These are phyloP conservation scores for Capsella bursapastoris DNA, from an alignment of 345 rosid genomes.

Conservation along the genomic window DNA sequence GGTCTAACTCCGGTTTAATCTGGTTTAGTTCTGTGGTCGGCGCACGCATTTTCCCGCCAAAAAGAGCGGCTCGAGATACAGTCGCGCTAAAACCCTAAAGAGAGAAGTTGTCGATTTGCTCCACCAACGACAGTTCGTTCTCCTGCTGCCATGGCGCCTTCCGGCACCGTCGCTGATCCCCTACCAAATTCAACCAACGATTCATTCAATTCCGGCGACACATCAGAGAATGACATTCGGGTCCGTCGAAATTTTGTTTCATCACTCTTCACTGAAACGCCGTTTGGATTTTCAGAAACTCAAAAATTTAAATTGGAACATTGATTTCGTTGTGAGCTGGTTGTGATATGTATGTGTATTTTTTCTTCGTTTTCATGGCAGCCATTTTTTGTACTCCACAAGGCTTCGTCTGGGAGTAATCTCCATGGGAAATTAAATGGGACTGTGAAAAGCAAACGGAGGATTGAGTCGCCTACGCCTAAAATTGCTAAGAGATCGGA, in stretches of 20 bases:
- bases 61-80: slow-evolving; percentile 26
- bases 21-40: slow-evolving; percentile 10
- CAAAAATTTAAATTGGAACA: not conserved
- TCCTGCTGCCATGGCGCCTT: slow-evolving; percentile 46
- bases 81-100: slow-evolving; percentile 43
- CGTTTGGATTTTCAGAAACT: not conserved
- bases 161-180: slow-evolving; percentile 46
- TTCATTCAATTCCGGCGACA: slow-evolving; percentile 33
- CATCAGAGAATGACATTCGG: slow-evolving; percentile 59
- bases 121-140: slow-evolving; percentile 3
- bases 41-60: slow-evolving; percentile 56
- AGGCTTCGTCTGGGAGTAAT: slow-evolving; percentile 53
- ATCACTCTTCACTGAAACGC: not conserved
- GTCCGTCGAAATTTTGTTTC: slow-evolving; percentile 34
- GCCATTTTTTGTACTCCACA: slow-evolving; percentile 71
- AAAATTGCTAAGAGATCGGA: slow-evolving; percentile 43
- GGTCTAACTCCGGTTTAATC: slow-evolving; percentile 9
- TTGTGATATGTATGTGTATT: not conserved
- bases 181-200: slow-evolving; percentile 40
- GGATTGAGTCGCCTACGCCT: slow-evolving; percentile 55
- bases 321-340: not conserved
- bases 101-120: not conserved
- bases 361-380: slow-evolving; percentile 41
- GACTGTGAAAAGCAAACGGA: slow-evolving; percentile 53
- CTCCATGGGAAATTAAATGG: slow-evolving; percentile 47